A percentile compares a stretch with the other conserved stretches of the same genome.
These are phyloP conservation scores for Ceratocystis diversiconidia DNA, from an alignment of 2,329 filamentous ascomycete species.

Conservation along the genomic window DNA sequence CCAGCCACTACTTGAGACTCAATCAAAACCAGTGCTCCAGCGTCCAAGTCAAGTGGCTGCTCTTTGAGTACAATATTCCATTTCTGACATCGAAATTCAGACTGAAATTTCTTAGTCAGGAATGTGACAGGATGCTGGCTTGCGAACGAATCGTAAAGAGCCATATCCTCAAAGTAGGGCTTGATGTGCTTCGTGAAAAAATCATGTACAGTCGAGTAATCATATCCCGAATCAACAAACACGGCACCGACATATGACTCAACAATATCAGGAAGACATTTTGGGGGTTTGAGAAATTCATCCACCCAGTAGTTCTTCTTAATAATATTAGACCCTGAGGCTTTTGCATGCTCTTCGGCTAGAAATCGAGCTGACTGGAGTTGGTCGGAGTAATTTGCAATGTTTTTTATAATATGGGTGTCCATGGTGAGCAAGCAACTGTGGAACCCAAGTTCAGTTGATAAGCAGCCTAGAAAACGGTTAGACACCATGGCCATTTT, in stretches of 20 bases:
- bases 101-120: slow-evolving; percentile 48
- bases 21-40: slow-evolving; percentile 28
- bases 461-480: slow-evolving; percentile 74
- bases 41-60: slow-evolving; percentile 29
- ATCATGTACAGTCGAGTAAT: slow-evolving; percentile 54
- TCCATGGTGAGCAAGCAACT: slow-evolving; percentile 50
- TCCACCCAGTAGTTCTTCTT: slow-evolving; percentile 54
- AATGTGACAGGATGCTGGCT: slow-evolving; percentile 73
- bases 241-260: slow-evolving; percentile 82
- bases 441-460: slow-evolving; percentile 65
- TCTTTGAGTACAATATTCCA: slow-evolving; percentile 43
- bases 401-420: slow-evolving; percentile 23
- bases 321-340: slow-evolving; percentile 28
- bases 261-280: slow-evolving; percentile 68
- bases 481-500: slow-evolving; percentile 99
- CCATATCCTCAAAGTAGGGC: slow-evolving; percentile 74
- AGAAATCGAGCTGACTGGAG: slow-evolving; percentile 25
- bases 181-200: slow-evolving; percentile 68
- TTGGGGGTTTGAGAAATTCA: slow-evolving; percentile 48
- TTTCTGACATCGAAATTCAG: slow-evolving; percentile 48
- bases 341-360: slow-evolving; percentile 25
- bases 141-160: slow-evolving; percentile 73
- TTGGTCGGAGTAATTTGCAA: slow-evolving; percentile 18
- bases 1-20: slow-evolving; percentile 50
- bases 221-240: slow-evolving; percentile 76